A percentile compares a stretch with the other conserved stretches of the same genome.
phyloP scores from a whole-genome alignment of 768 basidiomycete species.

The Boletus sp. region DNA sequence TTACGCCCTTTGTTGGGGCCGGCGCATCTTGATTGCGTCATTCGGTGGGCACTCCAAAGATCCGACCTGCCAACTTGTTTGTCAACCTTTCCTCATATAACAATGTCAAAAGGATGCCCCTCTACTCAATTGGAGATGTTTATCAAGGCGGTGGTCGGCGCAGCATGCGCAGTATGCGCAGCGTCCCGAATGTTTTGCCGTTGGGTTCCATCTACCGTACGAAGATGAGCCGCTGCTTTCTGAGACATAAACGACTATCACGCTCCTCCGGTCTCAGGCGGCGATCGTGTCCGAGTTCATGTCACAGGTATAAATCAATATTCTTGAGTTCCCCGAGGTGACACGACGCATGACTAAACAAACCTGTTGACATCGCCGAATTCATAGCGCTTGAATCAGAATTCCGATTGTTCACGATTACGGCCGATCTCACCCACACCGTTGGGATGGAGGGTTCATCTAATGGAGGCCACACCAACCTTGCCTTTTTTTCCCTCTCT shows the following conservation, averaged over 20 bases:
- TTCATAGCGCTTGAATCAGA: not conserved
- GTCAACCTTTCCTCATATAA: not conserved
- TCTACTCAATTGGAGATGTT: not conserved
- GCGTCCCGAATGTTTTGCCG: not conserved
- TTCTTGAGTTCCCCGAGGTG: not conserved
- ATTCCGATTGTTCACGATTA: not conserved
- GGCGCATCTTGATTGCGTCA: not conserved
- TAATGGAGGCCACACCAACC: not conserved
- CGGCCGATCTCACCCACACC: not conserved
- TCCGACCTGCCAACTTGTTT: not conserved
- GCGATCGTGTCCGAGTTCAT: not conserved
- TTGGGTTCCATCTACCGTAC: not conserved
- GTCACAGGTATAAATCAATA: not conserved
- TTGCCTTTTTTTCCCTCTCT: not conserved
- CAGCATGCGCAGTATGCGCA: not conserved
- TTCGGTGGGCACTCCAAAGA: not conserved
- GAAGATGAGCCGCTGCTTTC: too few relatives aligned
- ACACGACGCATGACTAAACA: not conserved
- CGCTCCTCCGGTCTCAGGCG: not conserved
- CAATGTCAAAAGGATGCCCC: not conserved
- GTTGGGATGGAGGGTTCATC: not conserved
- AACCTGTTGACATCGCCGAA: not conserved
- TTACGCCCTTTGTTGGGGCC: not conserved
- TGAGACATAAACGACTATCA: not conserved
- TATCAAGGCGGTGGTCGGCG: not conserved